phyloP scores from a whole-genome alignment of 2,329 filamentous ascomycete species.

The Hypocreales sp. region DNA sequence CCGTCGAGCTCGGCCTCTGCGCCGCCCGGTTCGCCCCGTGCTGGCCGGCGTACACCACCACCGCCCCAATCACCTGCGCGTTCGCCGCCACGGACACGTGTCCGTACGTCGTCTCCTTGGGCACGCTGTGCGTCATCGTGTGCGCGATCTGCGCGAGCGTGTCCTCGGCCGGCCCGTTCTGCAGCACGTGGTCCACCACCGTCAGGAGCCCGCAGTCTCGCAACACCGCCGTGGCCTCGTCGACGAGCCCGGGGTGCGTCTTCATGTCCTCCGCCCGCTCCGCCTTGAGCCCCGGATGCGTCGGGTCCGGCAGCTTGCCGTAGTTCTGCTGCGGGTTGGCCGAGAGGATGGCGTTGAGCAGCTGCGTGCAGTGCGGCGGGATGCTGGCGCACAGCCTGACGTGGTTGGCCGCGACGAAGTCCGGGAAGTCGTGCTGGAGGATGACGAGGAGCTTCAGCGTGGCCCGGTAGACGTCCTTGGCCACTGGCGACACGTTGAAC shows the following conservation, averaged over 20 bases:
- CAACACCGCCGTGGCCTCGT: conserved; percentile 43
- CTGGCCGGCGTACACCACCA: conserved; percentile 71
- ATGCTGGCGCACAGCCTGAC: conserved; percentile 68
- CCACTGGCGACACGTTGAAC: conserved; percentile 48
- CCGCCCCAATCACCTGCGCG: conserved; percentile 56
- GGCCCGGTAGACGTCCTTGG: conserved; percentile 74
- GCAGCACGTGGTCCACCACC: conserved; percentile 42
- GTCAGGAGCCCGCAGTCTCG: conserved; percentile 39
- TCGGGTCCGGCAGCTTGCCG: conserved; percentile 44
- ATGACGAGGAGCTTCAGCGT: conserved; percentile 70
- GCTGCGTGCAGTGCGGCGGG: conserved; percentile 69
- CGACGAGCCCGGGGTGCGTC: conserved; percentile 47
- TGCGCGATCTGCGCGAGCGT: conserved; percentile 63
- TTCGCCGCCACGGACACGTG: conserved; percentile 55
- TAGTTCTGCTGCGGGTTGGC: conserved; percentile 57
- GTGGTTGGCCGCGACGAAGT: conserved; percentile 82
- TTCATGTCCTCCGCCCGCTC: conserved; percentile 64
- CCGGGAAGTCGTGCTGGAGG: conserved; percentile 85
- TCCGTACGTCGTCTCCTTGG: conserved; percentile 47
- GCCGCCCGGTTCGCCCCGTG: conserved; percentile 47
- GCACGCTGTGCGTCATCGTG: conserved; percentile 46
- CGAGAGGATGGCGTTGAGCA: conserved; percentile 76
- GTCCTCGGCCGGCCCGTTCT: conserved; percentile 51
- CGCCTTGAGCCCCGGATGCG: conserved; percentile 48
- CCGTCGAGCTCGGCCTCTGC: conserved; percentile 41